Evolutionary conservation across 2,329 filamentous ascomycete genomes (phyloP).

Genomic region (Colletotrichum neosansevieriae): DNA sequence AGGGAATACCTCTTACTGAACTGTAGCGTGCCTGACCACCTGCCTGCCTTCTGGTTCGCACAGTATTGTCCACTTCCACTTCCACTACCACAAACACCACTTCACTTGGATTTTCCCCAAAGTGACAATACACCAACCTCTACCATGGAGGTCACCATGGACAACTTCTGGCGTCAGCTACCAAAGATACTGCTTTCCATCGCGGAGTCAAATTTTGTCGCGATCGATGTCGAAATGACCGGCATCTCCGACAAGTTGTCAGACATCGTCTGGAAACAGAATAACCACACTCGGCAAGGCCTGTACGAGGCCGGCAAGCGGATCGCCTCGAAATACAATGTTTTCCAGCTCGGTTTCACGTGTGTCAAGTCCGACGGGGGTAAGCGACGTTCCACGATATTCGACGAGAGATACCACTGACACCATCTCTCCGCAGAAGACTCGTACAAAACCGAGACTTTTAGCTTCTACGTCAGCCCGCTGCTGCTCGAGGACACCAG

Average conservation of each 20-base stretch:
- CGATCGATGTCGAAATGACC: conserved; percentile 54
- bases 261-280: background rate
- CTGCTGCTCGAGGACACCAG: conserved; percentile 41
- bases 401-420: background rate
- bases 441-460: conserved; percentile 45
- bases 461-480: conserved; percentile 49
- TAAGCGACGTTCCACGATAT: background rate
- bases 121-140: background rate
- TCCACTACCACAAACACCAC: background rate
- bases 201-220: conserved; percentile 47
- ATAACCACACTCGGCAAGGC: conserved; percentile 12
- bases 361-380: conserved; percentile 43
- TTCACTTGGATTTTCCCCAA: background rate
- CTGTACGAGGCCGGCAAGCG: conserved; percentile 47
- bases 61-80: background rate
- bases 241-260: conserved; percentile 20
- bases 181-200: conserved; percentile 48
- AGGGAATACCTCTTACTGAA: no score
- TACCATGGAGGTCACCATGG: conserved; percentile 41
- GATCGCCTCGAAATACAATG: conserved; percentile 47
- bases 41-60: background rate
- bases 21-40: no score
- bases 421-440: conserved; percentile 22
- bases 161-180: conserved; percentile 44
- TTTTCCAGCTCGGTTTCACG: conserved; percentile 53